Evolutionary conservation across 2,329 filamentous ascomycete species (phyloP).

Genomic region (Immersiporthe knoxdaviesiana): DNA sequence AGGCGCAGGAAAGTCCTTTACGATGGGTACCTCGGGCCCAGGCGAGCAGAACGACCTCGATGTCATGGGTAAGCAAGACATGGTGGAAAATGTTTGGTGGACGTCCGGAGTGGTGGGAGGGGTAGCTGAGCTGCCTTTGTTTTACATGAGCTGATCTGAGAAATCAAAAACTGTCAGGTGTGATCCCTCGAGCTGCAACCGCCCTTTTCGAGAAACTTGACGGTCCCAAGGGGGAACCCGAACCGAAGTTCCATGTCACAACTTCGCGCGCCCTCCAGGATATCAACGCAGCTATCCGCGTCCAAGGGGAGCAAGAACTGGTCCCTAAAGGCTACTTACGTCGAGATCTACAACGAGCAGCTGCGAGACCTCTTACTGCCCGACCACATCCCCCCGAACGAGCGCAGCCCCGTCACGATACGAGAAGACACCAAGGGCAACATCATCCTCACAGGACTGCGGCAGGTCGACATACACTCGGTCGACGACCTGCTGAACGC

Average conservation of each 20-base stretch:
- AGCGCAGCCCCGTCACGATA: conserved; percentile 83
- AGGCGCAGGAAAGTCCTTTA: conserved; percentile 96
- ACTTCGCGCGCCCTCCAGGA: conserved; percentile 77
- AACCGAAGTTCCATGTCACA: conserved; percentile 74
- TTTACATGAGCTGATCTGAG: conserved; percentile 27
- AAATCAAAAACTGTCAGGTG: conserved; percentile 61
- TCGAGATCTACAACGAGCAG: conserved; percentile 98
- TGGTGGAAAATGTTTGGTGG: background rate
- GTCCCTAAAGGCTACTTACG: conserved; percentile 92
- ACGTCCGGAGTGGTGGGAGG: background rate
- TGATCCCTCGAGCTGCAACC: conserved; percentile 89
- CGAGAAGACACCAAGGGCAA: conserved; percentile 93
- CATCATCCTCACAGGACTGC: conserved; percentile 89
- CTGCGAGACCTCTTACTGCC: conserved; percentile 86
- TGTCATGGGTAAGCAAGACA: conserved; percentile 72
- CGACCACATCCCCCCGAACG: conserved; percentile 68
- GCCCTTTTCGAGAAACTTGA: conserved; percentile 88
- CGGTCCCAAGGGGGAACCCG: conserved; percentile 47
- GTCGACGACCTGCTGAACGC: conserved; percentile 89
- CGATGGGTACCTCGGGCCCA: conserved; percentile 94
- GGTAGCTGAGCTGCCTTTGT: background rate
- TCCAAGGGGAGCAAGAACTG: conserved; percentile 72
- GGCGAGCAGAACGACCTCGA: conserved; percentile 71
- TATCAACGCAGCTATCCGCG: conserved; percentile 60
- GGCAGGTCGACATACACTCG: conserved; percentile 85